Percentiles rank a stretch among this genome's conserved stretches.
These are phyloP conservation scores for Boletales sp. DNA, from an alignment of 768 basidiomycete genomes.

Conservation along the genomic window DNA sequence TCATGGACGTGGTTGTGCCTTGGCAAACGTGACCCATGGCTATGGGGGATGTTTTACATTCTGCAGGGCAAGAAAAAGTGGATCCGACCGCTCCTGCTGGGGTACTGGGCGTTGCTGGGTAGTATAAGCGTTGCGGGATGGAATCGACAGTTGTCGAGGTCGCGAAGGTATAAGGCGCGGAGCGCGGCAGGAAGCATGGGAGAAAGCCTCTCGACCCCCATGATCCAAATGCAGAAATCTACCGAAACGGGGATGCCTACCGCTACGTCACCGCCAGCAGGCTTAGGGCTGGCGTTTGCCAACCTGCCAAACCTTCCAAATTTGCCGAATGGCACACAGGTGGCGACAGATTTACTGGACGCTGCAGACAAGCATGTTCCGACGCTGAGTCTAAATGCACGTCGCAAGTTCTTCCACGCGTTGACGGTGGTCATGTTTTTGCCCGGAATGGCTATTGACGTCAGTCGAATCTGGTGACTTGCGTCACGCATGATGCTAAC, in stretches of 20 bases:
- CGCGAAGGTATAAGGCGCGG: constrained; percentile 61
- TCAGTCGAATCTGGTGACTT: constrained; percentile 39
- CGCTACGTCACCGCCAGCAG: constrained; percentile 11
- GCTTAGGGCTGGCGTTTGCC: constrained; percentile 34
- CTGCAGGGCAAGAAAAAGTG: constrained; percentile 72
- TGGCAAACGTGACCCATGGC: constrained; percentile 77
- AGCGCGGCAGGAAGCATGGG: constrained; percentile 31
- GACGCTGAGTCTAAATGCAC: constrained; percentile 83
- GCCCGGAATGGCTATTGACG: constrained; percentile 90
- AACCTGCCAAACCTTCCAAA: constrained; percentile 52
- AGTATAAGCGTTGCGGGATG: constrained; percentile 89
- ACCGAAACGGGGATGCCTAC: constrained; percentile 9
- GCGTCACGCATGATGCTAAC: constrained; percentile 12
- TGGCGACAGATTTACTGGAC: constrained; percentile 62
- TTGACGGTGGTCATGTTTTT: constrained; percentile 95
- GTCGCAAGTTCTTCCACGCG: constrained; percentile 96
- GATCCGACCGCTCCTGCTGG: constrained; percentile 73
- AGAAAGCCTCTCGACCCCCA: constrained; percentile 31
- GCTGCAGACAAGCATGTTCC: constrained; percentile 90
- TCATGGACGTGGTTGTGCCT: constrained; percentile 92
- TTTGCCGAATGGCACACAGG: constrained; percentile 57
- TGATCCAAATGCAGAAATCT: constrained; percentile 22
- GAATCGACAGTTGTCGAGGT: constrained; percentile 84
- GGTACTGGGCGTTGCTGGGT: constrained; percentile 82
- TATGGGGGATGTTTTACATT: constrained; percentile 78